Percentiles rank a stretch among this genome's conserved stretches.
phyloP scores from a whole-genome alignment of 768 basidiomycete species.

The Postia placenta region DNA sequence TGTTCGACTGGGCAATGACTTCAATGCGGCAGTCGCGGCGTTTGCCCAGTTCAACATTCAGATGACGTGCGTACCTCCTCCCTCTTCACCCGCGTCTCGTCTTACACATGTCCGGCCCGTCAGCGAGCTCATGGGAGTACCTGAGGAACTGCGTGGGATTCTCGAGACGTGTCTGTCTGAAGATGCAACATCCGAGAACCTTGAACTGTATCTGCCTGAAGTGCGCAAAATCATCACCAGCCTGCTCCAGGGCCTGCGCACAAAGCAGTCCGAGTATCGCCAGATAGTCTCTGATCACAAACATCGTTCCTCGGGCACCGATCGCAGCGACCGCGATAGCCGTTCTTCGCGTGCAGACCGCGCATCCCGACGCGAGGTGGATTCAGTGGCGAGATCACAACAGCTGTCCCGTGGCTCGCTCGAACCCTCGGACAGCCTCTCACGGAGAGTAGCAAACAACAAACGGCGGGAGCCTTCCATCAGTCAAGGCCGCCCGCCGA shows the following conservation, averaged over 20 bases:
- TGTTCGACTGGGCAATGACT: conserved; percentile 94
- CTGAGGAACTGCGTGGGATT: conserved; percentile 80
- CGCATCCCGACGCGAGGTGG: conserved; percentile 10
- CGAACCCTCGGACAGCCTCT: conserved; percentile 23
- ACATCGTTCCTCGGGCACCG: conserved; percentile 39
- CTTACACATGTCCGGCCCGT: conserved; percentile 8
- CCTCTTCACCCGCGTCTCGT: conserved; percentile 3
- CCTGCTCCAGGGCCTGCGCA: conserved; percentile 88
- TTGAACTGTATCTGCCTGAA: conserved; percentile 84
- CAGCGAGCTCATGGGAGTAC: conserved; percentile 85
- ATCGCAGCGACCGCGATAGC: conserved; percentile 46
- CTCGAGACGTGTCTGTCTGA: conserved; percentile 91
- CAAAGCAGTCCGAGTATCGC: conserved; percentile 86
- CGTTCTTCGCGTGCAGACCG: conserved; percentile 42
- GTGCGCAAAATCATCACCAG: conserved; percentile 91
- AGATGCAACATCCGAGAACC: conserved; percentile 78
- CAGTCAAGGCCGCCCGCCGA: conserved; percentile 10
- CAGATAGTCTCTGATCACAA: conserved; percentile 61
- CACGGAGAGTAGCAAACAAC: conserved; percentile 30
- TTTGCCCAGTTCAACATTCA: conserved; percentile 82
- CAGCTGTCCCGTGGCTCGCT: conserved; percentile 13
- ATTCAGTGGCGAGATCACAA: conserved; percentile 28
- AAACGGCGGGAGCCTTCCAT: conserved; percentile 19
- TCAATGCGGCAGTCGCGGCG: conserved; percentile 88
- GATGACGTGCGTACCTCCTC: conserved; percentile 68